phyloP scores from a whole-genome alignment of 306 rosid species.

The Trichosanthes cucumerina region DNA sequence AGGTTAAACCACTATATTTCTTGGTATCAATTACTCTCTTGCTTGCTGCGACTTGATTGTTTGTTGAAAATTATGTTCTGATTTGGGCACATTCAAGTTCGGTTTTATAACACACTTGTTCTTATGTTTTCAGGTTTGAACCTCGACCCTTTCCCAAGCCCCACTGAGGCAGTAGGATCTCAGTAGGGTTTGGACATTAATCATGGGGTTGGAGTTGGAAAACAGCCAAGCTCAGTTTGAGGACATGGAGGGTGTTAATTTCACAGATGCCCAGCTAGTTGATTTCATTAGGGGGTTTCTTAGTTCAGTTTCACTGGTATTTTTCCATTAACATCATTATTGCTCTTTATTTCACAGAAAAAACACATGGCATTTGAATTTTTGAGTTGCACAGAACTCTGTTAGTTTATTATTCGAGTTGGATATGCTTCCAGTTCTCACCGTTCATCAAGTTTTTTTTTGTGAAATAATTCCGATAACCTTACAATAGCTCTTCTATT shows the following conservation, averaged over 20 bases:
- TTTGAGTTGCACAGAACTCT: not conserved
- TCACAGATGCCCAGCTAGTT: conserved; percentile 41
- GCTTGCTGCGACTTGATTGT: too few species aligned
- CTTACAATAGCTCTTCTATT: not conserved
- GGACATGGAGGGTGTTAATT: conserved; percentile 29
- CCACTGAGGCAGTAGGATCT: not conserved
- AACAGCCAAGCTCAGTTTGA: conserved; percentile 14
- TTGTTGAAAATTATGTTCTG: too few species aligned
- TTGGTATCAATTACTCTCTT: too few species aligned
- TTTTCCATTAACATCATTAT: not conserved
- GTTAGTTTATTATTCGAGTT: not conserved
- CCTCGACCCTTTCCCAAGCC: not conserved
- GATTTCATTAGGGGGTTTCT: conserved; percentile 40
- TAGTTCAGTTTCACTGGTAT: conserved; percentile 39
- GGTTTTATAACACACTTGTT: too few species aligned
- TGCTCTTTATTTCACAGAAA: not conserved
- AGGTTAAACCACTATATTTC: too few species aligned
- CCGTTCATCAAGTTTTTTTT: not conserved
- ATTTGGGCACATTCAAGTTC: too few species aligned
- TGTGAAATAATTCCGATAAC: not conserved
- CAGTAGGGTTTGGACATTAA: conserved; percentile 11
- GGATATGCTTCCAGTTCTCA: not conserved
- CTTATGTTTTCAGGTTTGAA: conserved; percentile 4
- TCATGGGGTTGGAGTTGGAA: conserved; percentile 40
- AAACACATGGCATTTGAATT: not conserved